Conservation (phyloP, 352 stramenopile genomes). For the Pythium angustatum region DNA sequence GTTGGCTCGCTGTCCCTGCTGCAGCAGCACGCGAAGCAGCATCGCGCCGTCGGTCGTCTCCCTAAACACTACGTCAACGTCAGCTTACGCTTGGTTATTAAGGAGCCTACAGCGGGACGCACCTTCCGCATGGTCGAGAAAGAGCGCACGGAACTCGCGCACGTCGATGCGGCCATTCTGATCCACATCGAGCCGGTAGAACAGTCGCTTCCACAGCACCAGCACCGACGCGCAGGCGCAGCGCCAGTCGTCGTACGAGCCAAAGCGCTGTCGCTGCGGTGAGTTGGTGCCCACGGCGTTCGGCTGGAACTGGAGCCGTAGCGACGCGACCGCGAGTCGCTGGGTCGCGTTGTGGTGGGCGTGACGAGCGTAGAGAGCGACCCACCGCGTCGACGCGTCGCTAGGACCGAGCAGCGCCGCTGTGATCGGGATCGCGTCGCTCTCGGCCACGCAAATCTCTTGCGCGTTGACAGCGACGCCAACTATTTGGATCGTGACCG, state of each 20-base stretch:
- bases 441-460: slow-evolving; percentile 19
- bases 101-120: background rate
- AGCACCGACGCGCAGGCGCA: slow-evolving; percentile 11
- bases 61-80: slow-evolving; percentile 34
- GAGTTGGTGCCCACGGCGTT: background rate
- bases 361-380: slow-evolving; percentile 11
- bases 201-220: slow-evolving; percentile 65
- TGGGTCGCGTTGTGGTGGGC: slow-evolving; percentile 4
- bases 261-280: background rate
- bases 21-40: slow-evolving; percentile 40
- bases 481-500: slow-evolving; percentile 2
- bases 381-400: slow-evolving; percentile 1
- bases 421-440: background rate
- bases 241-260: slow-evolving; percentile 14
- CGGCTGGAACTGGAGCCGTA: slow-evolving; percentile 6
- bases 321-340: slow-evolving; percentile 6
- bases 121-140: slow-evolving; percentile 44
- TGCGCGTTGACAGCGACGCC: background rate
- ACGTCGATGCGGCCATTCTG: slow-evolving; percentile 55
- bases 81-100: background rate
- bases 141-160: slow-evolving; percentile 55
- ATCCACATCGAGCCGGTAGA: slow-evolving; percentile 61
- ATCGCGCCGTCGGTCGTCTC: slow-evolving; percentile 32
- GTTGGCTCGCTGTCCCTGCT: too few relatives aligned
- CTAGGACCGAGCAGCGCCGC: background rate